Conservation (phyloP, 192 early-diverging fungal genomes). For the Backusella tuberculispora region DNA sequence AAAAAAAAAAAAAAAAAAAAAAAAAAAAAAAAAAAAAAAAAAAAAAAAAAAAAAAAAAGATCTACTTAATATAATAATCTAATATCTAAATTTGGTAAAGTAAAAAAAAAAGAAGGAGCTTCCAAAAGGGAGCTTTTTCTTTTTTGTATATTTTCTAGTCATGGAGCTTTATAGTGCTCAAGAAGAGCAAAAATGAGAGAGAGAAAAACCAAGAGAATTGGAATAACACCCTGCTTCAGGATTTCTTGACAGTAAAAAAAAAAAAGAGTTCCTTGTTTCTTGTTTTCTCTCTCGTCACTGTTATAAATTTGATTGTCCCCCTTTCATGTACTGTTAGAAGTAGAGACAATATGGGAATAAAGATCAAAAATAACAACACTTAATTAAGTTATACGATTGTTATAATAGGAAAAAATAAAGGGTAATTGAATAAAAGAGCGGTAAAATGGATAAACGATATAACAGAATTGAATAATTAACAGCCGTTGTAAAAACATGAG, state of each 20-base stretch:
- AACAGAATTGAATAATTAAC: background rate
- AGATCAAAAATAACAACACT: background rate
- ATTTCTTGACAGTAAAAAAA: conserved; percentile 12
- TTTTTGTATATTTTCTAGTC: too few relatives aligned
- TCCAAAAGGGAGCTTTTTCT: background rate
- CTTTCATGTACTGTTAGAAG: background rate
- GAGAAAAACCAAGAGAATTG: background rate
- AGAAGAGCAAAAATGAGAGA: background rate
- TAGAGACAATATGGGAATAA: too few relatives aligned
- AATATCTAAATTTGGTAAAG: conserved; percentile 11
- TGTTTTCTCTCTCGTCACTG: background rate
- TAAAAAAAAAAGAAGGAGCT: conserved; percentile 4
- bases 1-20: background rate
- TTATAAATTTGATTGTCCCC: background rate
- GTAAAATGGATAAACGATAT: background rate
- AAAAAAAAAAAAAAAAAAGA: background rate
- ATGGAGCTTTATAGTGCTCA: background rate
- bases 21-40: background rate
- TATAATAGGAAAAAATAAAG: background rate
- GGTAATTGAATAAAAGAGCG: background rate
- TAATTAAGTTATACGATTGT: background rate
- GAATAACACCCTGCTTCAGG: background rate
- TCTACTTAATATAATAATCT: conserved; percentile 12
- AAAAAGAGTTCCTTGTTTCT: background rate
- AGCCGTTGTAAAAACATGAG: background rate